Evolutionary conservation across 2,329 filamentous ascomycete genomes (phyloP).

Genomic region (Colletotrichum coccodes): DNA sequence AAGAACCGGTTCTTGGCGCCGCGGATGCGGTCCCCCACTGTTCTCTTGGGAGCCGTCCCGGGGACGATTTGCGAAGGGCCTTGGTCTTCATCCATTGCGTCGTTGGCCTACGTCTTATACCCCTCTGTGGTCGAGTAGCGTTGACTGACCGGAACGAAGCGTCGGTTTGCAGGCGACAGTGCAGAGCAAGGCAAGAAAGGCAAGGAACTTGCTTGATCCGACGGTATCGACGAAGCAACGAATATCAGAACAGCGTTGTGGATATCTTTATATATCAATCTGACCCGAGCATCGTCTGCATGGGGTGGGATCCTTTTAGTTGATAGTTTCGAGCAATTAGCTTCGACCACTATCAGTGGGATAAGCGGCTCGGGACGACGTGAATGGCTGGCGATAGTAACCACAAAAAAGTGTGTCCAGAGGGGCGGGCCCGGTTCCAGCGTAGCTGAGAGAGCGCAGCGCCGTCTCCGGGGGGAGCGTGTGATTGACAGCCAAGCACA

Average conservation of each 20-base stretch:
- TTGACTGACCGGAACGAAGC: background rate
- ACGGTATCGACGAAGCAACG: background rate
- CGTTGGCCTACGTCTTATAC: background rate
- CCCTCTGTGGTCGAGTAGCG: background rate
- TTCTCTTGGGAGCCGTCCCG: constrained; percentile 44
- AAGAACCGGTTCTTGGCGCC: constrained; percentile 55
- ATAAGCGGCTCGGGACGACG: constrained; percentile 23
- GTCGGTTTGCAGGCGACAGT: background rate
- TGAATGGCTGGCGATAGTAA: constrained; percentile 33
- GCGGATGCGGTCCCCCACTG: constrained; percentile 42
- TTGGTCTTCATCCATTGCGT: constrained; percentile 66
- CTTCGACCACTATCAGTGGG: constrained; percentile 24
- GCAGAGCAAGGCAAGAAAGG: background rate
- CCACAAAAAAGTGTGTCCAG: background rate
- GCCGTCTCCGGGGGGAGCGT: background rate
- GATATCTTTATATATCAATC: constrained; percentile 10
- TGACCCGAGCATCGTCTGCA: constrained; percentile 6
- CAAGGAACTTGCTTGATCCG: background rate
- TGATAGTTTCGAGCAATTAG: constrained; percentile 31
- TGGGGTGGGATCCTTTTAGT: constrained; percentile 29
- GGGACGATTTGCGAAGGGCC: constrained; percentile 61
- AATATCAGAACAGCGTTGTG: background rate
- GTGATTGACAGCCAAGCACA: background rate
- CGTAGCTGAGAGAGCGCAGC: background rate
- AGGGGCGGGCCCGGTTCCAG: constrained; percentile 11